These are phyloP conservation scores for Claviceps sp. DNA, from an alignment of 2,329 filamentous ascomycete species.

Conservation along the genomic window DNA sequence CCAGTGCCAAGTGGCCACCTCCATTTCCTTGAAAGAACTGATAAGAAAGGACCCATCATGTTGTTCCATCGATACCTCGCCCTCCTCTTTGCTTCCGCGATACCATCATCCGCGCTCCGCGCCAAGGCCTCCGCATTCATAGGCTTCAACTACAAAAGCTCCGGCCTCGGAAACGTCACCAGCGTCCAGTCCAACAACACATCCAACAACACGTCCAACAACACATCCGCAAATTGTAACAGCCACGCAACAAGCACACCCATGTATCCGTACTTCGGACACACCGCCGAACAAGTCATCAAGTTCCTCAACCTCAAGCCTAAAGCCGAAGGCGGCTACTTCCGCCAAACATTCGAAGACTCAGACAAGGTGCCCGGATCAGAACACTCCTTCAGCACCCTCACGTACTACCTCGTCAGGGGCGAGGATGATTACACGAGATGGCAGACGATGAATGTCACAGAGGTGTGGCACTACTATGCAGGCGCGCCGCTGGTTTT, in stretches of 20 bases:
- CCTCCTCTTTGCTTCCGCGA: too few species aligned
- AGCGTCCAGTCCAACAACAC: too few species aligned
- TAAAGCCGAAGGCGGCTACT: slow-evolving; percentile 37
- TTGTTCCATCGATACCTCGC: too few species aligned
- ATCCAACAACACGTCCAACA: too few species aligned
- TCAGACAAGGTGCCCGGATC: slow-evolving; percentile 3
- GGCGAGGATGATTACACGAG: slow-evolving; percentile 26
- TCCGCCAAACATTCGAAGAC: slow-evolving; percentile 32
- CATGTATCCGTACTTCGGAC: not conserved
- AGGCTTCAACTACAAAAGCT: too few species aligned
- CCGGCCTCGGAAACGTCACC: too few species aligned
- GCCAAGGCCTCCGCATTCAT: too few species aligned
- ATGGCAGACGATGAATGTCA: slow-evolving; percentile 35
- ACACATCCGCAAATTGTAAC: not conserved
- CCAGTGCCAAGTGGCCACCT: too few species aligned
- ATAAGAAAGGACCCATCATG: too few species aligned
- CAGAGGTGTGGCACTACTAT: slow-evolving; percentile 40
- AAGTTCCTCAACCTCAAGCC: slow-evolving; percentile 25
- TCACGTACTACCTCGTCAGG: slow-evolving; percentile 40
- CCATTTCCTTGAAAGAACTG: too few species aligned
- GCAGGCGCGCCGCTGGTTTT: slow-evolving; percentile 35
- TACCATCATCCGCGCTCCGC: too few species aligned
- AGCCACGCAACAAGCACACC: not conserved
- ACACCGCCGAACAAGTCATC: slow-evolving; percentile 27
- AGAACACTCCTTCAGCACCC: slow-evolving; percentile 30